phyloP scores from a whole-genome alignment of 1,284 basidiomycete species.

The Sanguinoderma infundibulare region DNA sequence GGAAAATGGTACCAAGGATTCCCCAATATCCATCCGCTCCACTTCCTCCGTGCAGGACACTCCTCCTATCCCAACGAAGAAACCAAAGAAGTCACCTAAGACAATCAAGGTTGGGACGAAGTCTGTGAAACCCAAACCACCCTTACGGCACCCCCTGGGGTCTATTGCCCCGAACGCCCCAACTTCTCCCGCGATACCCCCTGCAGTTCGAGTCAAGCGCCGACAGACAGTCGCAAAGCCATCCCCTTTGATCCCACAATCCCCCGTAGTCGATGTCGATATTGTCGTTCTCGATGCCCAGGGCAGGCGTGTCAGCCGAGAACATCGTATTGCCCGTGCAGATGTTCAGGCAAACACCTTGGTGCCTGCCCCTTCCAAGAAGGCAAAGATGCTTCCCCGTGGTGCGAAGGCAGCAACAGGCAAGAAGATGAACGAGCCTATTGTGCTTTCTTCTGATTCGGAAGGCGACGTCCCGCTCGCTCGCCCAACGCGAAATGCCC shows the following conservation, averaged over 20 bases:
- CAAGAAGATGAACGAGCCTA: not conserved
- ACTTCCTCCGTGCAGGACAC: constrained; percentile 10
- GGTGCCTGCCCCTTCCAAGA: constrained; percentile 8
- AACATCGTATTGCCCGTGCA: constrained; percentile 41
- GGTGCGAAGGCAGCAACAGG: not conserved
- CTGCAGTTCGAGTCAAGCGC: constrained; percentile 31
- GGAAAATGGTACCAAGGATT: not conserved
- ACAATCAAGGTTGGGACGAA: constrained; percentile 18
- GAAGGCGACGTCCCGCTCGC: constrained; percentile 30
- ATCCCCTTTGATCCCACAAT: constrained; percentile 38
- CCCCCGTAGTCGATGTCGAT: constrained; percentile 62
- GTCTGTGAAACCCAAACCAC: constrained; percentile 38
- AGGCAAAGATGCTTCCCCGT: not conserved
- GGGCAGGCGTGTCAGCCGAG: constrained; percentile 60
- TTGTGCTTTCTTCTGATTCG: constrained; percentile 25
- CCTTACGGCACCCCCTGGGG: constrained; percentile 46
- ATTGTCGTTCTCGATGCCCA: constrained; percentile 65
- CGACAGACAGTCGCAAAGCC: constrained; percentile 34
- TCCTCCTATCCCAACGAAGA: constrained; percentile 9
- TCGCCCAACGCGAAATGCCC: constrained; percentile 19
- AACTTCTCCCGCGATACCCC: constrained; percentile 41
- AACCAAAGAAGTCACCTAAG: constrained; percentile 27
- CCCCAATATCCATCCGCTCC: constrained; percentile 15
- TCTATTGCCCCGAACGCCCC: constrained; percentile 46
- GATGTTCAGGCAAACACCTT: constrained; percentile 34